These are phyloP conservation scores for Lizanozyma gosingica DNA, from an alignment of 1,139 yeast species.

Conservation along the genomic window DNA sequence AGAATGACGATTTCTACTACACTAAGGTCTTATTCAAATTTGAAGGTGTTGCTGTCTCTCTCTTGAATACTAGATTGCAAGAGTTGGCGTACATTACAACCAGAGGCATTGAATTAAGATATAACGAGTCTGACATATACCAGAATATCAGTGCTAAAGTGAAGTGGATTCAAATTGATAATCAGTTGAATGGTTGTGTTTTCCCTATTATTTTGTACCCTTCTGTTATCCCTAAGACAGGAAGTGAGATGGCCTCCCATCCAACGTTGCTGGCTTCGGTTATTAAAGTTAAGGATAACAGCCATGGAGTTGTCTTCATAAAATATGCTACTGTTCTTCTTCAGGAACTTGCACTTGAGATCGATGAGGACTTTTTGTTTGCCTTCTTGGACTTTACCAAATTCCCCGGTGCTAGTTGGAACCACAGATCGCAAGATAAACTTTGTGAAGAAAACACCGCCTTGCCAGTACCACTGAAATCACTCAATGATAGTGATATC, in stretches of 20 bases:
- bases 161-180: conserved; percentile 93
- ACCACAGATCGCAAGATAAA: conserved; percentile 35
- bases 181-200: conserved; percentile 80
- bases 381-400: conserved; percentile 74
- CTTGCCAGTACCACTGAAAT: conserved; percentile 62
- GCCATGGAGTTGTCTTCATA: conserved; percentile 83
- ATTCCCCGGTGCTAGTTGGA: conserved; percentile 67
- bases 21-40: conserved; percentile 55
- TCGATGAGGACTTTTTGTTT: conserved; percentile 88
- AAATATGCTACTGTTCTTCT: conserved; percentile 84
- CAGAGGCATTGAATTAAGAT: conserved; percentile 72
- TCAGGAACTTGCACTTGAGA: conserved; percentile 86
- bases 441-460: conserved; percentile 56
- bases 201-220: conserved; percentile 92
- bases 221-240: conserved; percentile 77
- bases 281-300: conserved; percentile 76
- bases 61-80: conserved; percentile 60
- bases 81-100: conserved; percentile 79
- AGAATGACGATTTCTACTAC: conserved; percentile 59
- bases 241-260: conserved; percentile 77
- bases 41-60: conserved; percentile 85
- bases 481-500: conserved; percentile 59
- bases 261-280: conserved; percentile 85
- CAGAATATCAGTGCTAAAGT: conserved; percentile 73
- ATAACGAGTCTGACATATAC: conserved; percentile 76